phyloP scores from a whole-genome alignment of 2,329 filamentous ascomycete genomes.

The Sarocladium oryzae region DNA sequence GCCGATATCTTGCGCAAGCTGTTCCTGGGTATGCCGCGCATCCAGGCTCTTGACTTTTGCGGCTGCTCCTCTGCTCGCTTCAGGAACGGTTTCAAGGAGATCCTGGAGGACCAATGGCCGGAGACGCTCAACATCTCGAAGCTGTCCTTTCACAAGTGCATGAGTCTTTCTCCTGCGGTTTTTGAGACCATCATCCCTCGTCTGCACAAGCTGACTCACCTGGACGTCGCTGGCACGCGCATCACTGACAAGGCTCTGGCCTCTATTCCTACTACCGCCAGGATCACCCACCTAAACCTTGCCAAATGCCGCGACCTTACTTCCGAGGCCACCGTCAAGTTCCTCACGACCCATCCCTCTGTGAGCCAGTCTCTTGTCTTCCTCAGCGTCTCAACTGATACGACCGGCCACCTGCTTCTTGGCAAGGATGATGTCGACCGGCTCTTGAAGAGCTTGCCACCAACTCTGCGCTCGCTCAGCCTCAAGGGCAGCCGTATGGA shows the following conservation, averaged over 20 bases:
- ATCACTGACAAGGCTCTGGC: conserved; percentile 66
- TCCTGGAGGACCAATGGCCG: conserved; percentile 48
- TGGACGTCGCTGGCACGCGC: conserved; percentile 73
- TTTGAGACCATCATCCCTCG: conserved; percentile 68
- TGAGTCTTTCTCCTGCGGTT: conserved; percentile 58
- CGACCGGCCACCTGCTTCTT: conserved; percentile 65
- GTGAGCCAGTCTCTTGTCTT: conserved; percentile 58
- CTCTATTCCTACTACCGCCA: conserved; percentile 64
- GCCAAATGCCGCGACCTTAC: conserved; percentile 68
- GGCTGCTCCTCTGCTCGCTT: conserved; percentile 65
- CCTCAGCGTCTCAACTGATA: conserved; percentile 67
- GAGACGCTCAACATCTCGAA: conserved; percentile 54
- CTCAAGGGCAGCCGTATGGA: conserved; percentile 69
- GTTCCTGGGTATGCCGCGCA: conserved; percentile 56
- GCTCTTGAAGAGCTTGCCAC: conserved; percentile 60
- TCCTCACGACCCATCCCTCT: conserved; percentile 65
- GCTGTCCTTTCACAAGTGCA: conserved; percentile 73
- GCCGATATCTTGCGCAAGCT: conserved; percentile 63
- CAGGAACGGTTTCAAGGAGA: conserved; percentile 54
- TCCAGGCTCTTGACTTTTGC: conserved; percentile 70
- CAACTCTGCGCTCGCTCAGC: conserved; percentile 65
- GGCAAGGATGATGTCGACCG: conserved; percentile 57
- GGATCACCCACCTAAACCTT: conserved; percentile 70
- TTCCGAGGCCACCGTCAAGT: conserved; percentile 60
- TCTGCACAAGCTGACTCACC: conserved; percentile 63